Conservation (phyloP, 2,329 filamentous ascomycete genomes). For the Aureobasidium sp. region DNA sequence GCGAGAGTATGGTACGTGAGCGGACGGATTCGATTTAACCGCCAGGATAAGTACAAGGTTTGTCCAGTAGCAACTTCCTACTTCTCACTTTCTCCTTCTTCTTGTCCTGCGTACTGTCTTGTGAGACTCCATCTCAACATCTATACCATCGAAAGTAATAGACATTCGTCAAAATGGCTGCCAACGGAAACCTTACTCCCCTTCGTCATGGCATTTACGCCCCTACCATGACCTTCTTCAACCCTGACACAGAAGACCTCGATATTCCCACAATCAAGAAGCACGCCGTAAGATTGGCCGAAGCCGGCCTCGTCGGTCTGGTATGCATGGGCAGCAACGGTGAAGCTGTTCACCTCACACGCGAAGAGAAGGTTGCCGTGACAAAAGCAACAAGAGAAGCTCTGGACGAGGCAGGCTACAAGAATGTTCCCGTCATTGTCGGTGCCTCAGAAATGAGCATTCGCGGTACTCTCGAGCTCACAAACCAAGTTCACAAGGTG, state of each 20-base stretch:
- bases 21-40: background rate
- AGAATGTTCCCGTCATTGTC: constrained; percentile 67
- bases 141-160: background rate
- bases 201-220: constrained; percentile 79
- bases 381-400: constrained; percentile 72
- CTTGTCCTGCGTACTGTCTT: background rate
- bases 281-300: constrained; percentile 68
- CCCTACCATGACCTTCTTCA: constrained; percentile 86
- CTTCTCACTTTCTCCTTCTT: background rate
- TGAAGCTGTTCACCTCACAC: constrained; percentile 76
- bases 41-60: constrained; percentile 9
- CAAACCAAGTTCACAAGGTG: constrained; percentile 54
- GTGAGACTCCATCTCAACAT: background rate
- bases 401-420: constrained; percentile 70
- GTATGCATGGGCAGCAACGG: constrained; percentile 88
- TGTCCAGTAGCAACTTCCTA: background rate
- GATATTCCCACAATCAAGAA: constrained; percentile 71
- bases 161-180: constrained; percentile 21
- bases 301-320: constrained; percentile 70
- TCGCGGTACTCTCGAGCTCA: constrained; percentile 67
- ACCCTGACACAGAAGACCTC: constrained; percentile 73
- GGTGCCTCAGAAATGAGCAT: constrained; percentile 77
- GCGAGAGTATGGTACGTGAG: background rate
- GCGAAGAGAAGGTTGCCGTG: constrained; percentile 65
- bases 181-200: constrained; percentile 35